These are phyloP conservation scores for Condylostoma magnum DNA, from an alignment of 169 alveolate species.

Conservation along the genomic window DNA sequence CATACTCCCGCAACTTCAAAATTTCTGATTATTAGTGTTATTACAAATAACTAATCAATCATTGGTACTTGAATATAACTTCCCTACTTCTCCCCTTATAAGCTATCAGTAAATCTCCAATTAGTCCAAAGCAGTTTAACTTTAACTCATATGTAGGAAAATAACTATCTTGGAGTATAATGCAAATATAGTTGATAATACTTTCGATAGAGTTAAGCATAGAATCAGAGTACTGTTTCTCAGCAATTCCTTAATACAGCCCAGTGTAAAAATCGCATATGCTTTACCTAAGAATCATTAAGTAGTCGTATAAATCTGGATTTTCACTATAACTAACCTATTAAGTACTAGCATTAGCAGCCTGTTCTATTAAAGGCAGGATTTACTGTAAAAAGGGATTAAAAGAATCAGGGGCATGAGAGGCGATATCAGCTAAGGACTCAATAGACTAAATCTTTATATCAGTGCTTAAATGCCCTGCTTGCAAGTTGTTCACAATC, in stretches of 20 bases:
- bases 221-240: background rate
- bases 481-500: slow-evolving; percentile 8
- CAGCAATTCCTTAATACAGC: background rate
- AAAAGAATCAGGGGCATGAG: background rate
- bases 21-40: no score
- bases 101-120: slow-evolving; percentile 15
- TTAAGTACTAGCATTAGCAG: background rate
- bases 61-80: no score
- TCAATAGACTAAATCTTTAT: slow-evolving; percentile 6
- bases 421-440: background rate
- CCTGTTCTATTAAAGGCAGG: background rate
- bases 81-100: background rate
- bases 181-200: background rate
- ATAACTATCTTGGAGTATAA: background rate
- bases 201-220: background rate
- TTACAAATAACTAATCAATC: no score
- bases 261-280: background rate
- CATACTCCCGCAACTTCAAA: no score
- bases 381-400: no score
- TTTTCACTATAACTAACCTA: slow-evolving; percentile 3
- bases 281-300: background rate
- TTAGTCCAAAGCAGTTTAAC: background rate
- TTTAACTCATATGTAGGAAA: background rate
- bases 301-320: slow-evolving; percentile 19
- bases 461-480: background rate